These are phyloP conservation scores for Sporothrix protearum DNA, from an alignment of 2,329 filamentous ascomycete genomes.

Conservation along the genomic window DNA sequence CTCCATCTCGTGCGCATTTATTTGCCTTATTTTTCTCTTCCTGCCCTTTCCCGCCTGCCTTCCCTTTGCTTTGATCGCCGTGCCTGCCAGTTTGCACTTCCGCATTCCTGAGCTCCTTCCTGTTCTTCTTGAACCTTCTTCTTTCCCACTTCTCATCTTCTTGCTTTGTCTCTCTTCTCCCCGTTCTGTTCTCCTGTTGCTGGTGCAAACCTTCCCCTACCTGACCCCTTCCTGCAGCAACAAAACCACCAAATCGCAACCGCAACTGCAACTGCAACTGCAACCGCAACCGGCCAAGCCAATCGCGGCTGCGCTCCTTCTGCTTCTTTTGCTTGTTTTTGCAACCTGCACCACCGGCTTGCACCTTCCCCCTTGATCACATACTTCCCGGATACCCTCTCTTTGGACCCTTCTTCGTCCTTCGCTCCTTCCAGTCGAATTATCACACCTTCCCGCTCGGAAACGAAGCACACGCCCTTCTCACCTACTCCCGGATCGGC, in stretches of 20 bases:
- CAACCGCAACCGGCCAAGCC: constrained; percentile 13
- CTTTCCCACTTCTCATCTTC: not conserved
- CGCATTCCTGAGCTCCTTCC: constrained; percentile 6
- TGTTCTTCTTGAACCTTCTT: not conserved
- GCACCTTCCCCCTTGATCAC: not conserved
- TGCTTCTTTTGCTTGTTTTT: not conserved
- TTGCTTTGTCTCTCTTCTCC: not conserved
- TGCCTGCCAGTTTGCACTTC: not conserved
- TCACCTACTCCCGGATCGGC: not conserved
- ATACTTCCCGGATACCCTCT: not conserved
- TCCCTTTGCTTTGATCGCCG: constrained; percentile 6
- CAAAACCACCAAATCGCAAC: not conserved
- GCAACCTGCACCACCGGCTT: constrained; percentile 1
- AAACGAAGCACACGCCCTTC: not conserved
- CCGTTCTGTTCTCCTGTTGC: not conserved
- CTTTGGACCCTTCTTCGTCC: not conserved
- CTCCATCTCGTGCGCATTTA: constrained; percentile 19
- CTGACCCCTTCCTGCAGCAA: constrained; percentile 3
- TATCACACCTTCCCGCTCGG: not conserved
- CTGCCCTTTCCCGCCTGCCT: constrained; percentile 22
- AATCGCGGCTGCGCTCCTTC: not conserved
- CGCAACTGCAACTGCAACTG: constrained; percentile 8
- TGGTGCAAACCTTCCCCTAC: not conserved
- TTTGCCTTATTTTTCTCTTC: constrained; percentile 20
- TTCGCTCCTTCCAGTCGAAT: not conserved